Evolutionary conservation across 257 asterid species (phyloP), one percentile per base, ranked within the genome.

Genomic region (Petrea volubilis): DNA sequence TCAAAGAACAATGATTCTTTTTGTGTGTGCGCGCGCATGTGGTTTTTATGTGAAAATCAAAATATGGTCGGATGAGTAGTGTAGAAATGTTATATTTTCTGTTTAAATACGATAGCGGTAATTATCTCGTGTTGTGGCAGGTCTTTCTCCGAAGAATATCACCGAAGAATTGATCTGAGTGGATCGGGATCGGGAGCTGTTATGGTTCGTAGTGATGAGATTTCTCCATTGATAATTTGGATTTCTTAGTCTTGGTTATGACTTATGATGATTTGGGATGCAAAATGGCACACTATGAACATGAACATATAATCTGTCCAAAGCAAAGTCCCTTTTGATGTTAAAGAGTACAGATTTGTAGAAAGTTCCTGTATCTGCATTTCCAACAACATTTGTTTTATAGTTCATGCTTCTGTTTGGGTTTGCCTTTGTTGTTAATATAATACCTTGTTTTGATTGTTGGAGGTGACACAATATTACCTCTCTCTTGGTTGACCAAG

Each of bases 91-190:
- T n/a, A n/a, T n/a, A n/a, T n/a, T n/a, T n/a, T n/a, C n/a, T n/a
- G n/a, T n/a, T n/a, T n/a, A n/a, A n/a, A 40, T 38, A 27, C 57
- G 33, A 14, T 8, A 7, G 24, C 11, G 25, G 36, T 40, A 40
- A 57, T 40, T n/a, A n/a, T n/a, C 14, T 56, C 49, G 12, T 28
- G n/a, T 58, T 58, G 74, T 17, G 43, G 34, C 67, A 29, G 46
- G 67, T 44, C 4, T 40, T 69, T 56, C 50, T 67, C 43, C 40
- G 1, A 53, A 34, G 49, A 67, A 67, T 47, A 36, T 33, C 7
- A 6, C 24, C 9, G 58, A 52, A 41, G 61, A 25, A 7, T 14
- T 52, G 31, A 12, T 40, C n/a, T 67, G 38, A 40, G 28, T 36
- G 56, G 64, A 21, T 23, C 55, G 7, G 25, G 11, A 64, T n/a